Base-by-base conservation (phyloP, 2,329 filamentous ascomycete species). In the Coniochaeta hoffmannii region DNA sequence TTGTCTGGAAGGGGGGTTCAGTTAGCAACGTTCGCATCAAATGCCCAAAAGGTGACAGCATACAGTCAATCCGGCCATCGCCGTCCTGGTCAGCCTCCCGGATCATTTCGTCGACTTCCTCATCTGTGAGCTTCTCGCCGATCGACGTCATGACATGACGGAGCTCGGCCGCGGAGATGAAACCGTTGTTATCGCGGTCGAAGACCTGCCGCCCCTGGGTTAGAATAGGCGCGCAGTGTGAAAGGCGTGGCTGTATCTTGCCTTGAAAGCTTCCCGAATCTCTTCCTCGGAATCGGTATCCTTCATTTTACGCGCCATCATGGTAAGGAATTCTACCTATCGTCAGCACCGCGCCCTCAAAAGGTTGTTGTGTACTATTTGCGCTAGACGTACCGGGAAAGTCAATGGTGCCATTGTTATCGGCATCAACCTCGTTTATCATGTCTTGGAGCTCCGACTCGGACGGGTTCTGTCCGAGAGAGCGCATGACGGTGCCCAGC, bases 271-370 rank as follows among this genome's bases (percentile, higher is more conserved):
- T 73, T 93, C 89, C 66, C 89, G 85, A 65, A 94, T 94, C 72
- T 94, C 89, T 76, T 94, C 89, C 75, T 94, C 89, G 51, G 89
- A 93, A 69, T 94, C 89, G 64, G 89, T 94, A 67, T 93, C 89
- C 80, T 93, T 93, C 89, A 94, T 94, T 78, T 94, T 94, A 68
- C 89, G 85, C 58, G 89, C 89, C 89, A 94, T 94, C 89, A 94
- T 94, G 61, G 89, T 94, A 59, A 94, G 79, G 75, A 94, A 94
- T 70, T 94, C 89, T 93, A 68, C 46, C 54, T 22, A 32, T 54
- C 59, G 65, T 71, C 58, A 72, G 68, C 61, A 32, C 26, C 6
- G n/a, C n/a, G 46, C 34, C 52, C 31, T 12, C 32, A 12, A 53
- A 19, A 15, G n/a, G n/a, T n/a, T n/a, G n/a, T n/a, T 26, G n/a